These are phyloP conservation scores for Cladosporium sp. DNA, from an alignment of 2,329 filamentous ascomycete genomes.

Conservation along the genomic window DNA sequence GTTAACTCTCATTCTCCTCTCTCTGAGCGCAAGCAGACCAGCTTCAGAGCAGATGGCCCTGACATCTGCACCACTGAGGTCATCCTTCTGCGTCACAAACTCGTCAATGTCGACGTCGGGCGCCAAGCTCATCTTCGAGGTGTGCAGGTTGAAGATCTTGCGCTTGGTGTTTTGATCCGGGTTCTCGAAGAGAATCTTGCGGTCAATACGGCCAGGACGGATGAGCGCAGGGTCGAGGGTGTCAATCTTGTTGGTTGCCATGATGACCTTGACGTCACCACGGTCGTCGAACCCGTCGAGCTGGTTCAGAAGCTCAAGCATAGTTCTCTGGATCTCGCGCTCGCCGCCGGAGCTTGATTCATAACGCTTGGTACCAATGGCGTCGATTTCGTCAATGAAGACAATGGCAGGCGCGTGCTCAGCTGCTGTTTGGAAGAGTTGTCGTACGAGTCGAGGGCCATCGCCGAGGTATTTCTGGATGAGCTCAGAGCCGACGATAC, in stretches of 20 bases:
- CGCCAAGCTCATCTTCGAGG: constrained; percentile 95
- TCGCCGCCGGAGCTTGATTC: constrained; percentile 96
- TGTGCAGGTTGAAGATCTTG: constrained; percentile 98
- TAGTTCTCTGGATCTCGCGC: constrained; percentile 94
- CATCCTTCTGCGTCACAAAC: constrained; percentile 97
- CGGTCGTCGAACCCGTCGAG: constrained; percentile 98
- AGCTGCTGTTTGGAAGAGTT: constrained; percentile 91
- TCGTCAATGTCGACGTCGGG: constrained; percentile 98
- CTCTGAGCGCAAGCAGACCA: constrained; percentile 85
- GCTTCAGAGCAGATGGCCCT: constrained; percentile 98
- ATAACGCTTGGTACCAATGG: constrained; percentile 97
- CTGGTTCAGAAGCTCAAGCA: constrained; percentile 97
- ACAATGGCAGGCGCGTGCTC: constrained; percentile 96
- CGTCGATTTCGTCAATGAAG: constrained; percentile 98
- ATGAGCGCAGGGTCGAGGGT: constrained; percentile 94
- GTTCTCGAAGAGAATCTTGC: constrained; percentile 82
- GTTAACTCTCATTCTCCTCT: constrained; percentile 95
- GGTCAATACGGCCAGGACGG: constrained; percentile 92
- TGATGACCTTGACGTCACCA: constrained; percentile 98
- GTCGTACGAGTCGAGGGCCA: constrained; percentile 86
- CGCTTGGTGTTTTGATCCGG: constrained; percentile 82
- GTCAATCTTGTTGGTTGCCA: constrained; percentile 99
- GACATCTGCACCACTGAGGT: constrained; percentile 94
- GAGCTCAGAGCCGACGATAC: constrained; percentile 92
- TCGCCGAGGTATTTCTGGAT: constrained; percentile 99